Base-by-base conservation (phyloP, 2,329 filamentous ascomycete species). In the Seiridium cupressi region DNA sequence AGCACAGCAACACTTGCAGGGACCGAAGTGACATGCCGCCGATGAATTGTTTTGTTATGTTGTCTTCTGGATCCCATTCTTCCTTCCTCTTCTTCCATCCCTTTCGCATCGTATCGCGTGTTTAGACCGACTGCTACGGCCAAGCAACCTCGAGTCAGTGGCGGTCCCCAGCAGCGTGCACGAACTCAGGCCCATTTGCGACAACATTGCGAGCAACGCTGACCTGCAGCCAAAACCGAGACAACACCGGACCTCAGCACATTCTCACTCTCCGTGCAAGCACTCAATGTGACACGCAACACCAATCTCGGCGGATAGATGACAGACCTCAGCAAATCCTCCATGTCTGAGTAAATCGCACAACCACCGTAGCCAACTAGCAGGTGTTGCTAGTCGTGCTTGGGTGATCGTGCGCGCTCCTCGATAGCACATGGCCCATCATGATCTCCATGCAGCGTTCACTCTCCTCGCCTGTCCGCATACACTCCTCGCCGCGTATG, bases 381-480 rank as follows among this genome's bases (percentile, higher is more conserved):
- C 65, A 67, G 64, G 63, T 63, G 68, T 64, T 71, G 70, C 66
- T 71, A 65, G 68, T 71, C 63, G 73, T 70, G 73, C 77, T 76
- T 42, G 70, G 67, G 68, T 72, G 70, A 70, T 64, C 66, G 69
- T 68, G 62, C 58, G 59, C 60, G 48, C 62, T 65, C 65, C 64
- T 38, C 55, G n/a, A 40, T n/a, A 64, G 69, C 73, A 70, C 70
- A 81, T 81, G 79, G 76, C 73, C 74, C 80, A 82, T 73, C 75
- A 85, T 86, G 81, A 82, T 84, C 72, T 82, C 83, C 75, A 85
- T 86, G 83, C 82, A 86, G 76, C 82, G 82, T 69, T 86, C 84
- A 64, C 77, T 83, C 64, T 88, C 86, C 66, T 87, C 86, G 73
- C 83, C 85, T 68, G 84, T 85, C 75, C 81, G 81, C 76, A 78